phyloP scores from a whole-genome alignment of 805 yeast genomes.

The Pichia gijzeniarum region DNA sequence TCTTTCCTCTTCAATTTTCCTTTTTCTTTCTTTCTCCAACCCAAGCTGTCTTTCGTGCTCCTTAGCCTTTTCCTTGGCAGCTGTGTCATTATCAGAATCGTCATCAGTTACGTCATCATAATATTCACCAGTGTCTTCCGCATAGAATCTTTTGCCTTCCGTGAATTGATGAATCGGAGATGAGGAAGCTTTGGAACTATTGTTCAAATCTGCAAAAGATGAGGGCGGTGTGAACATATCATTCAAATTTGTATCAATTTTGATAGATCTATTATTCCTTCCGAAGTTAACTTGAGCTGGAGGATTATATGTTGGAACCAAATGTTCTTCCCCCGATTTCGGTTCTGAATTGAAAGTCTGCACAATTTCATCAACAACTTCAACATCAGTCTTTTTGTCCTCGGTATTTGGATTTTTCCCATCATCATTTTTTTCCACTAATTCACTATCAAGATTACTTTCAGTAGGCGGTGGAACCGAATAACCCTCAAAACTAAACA shows the following conservation, averaged over 20 bases:
- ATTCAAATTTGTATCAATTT: constrained; percentile 13
- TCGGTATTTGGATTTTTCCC: too few relatives aligned
- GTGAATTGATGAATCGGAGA: constrained; percentile 24
- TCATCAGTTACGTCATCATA: constrained; percentile 28
- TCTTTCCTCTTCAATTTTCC: constrained; percentile 27
- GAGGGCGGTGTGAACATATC: constrained; percentile 27
- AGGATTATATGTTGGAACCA: constrained; percentile 2
- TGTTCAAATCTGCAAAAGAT: neutral
- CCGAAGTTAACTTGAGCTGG: constrained; percentile 4
- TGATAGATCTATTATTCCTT: neutral
- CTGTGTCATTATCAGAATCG: constrained; percentile 38
- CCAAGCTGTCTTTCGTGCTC: constrained; percentile 10
- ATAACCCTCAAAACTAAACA: constrained; percentile 30
- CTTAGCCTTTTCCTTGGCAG: constrained; percentile 27
- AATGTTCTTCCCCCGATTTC: neutral
- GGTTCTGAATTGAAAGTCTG: neutral
- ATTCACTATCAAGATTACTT: neutral
- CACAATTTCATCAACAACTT: too few relatives aligned
- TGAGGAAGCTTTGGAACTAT: neutral
- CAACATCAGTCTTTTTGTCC: too few relatives aligned
- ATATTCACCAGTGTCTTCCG: constrained; percentile 26
- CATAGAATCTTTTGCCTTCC: constrained; percentile 24
- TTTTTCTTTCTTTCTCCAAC: constrained; percentile 23
- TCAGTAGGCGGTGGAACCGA: constrained; percentile 20
- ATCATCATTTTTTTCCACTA: neutral